Evolutionary conservation across 805 yeast genomes (phyloP), one percentile per base, ranked within the genome.

Genomic region (Pichia scutulata): DNA sequence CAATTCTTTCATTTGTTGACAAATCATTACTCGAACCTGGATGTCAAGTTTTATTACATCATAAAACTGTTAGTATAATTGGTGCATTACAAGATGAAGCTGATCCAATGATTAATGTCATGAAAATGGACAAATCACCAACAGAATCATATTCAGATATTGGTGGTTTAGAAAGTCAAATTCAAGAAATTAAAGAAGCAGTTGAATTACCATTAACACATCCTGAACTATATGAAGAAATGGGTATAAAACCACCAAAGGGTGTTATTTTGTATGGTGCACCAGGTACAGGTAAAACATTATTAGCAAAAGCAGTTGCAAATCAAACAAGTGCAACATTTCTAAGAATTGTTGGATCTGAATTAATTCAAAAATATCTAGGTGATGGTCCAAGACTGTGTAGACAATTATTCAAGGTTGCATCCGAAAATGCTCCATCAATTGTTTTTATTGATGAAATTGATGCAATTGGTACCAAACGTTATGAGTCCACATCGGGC

Each of bases 191-290:
- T 61, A 93, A 93, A 71, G 98, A 92, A 70, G 87, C 96, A 8
- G 97, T 92, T 16, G 98, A 92, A 69, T 76, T 92, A 60, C 98
- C 98, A 13, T 75, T 90, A 55, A 89, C 97, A 14, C 97, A 92
- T 69, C 98, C 98, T 0, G 98, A 92, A 68, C 73, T 92, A 60
- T 92, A 90, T 69, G 97, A 93, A 71, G 97, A 90, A 69, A 90
- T 92, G 97, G 98, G 98, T 61, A 92, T 92, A 62, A 89, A 90
- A 64, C 98, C 97, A 13, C 98, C 98, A 48, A 92, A 92, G 72
- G 98, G 98, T 72, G 98, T 92, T 47, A 90, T 92, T 60, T 75
- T 92, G 52, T 92, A 92, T 65, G 98, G 98, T 63, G 95, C 97
- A 0, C 98, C 98, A 36, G 98, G 98, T 69, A 92, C 98, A 3